Percentiles rank a stretch among this genome's conserved stretches.
These are phyloP conservation scores for Lichtheimia ramosa DNA, from an alignment of 371 early-diverging fungal species.

Conservation along the genomic window DNA sequence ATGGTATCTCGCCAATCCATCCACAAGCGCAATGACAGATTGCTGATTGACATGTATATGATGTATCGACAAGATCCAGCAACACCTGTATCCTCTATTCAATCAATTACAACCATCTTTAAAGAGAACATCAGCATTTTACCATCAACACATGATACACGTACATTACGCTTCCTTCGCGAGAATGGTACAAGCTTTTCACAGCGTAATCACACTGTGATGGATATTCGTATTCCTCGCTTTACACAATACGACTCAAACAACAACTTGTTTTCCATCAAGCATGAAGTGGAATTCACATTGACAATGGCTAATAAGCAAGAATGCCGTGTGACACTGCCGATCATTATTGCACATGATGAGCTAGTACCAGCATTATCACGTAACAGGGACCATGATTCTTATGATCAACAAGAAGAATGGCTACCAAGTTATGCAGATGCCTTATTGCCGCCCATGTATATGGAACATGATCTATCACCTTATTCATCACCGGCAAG, in stretches of 20 bases:
- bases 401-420: background rate
- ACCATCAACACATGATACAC: conserved; percentile 22
- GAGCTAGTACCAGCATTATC: background rate
- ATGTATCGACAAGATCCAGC: conserved; percentile 17
- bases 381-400: background rate
- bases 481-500: background rate
- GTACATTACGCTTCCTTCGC: conserved; percentile 33
- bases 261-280: conserved; percentile 27
- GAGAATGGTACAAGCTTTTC: conserved; percentile 25
- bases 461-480: conserved; percentile 1
- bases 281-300: conserved; percentile 38
- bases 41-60: conserved; percentile 29
- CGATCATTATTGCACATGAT: conserved; percentile 23
- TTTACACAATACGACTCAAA: conserved; percentile 28
- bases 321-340: conserved; percentile 36
- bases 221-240: conserved; percentile 8
- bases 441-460: conserved; percentile 10
- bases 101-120: conserved; percentile 32
- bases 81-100: conserved; percentile 16
- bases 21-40: conserved; percentile 30
- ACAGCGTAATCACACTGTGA: conserved; percentile 12
- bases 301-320: conserved; percentile 18
- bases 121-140: conserved; percentile 35
- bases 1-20: conserved; percentile 22
- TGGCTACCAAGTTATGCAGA: conserved; percentile 16